Base-by-base conservation (phyloP, 2,329 filamentous ascomycete genomes). In the Lecanicillium sp. region DNA sequence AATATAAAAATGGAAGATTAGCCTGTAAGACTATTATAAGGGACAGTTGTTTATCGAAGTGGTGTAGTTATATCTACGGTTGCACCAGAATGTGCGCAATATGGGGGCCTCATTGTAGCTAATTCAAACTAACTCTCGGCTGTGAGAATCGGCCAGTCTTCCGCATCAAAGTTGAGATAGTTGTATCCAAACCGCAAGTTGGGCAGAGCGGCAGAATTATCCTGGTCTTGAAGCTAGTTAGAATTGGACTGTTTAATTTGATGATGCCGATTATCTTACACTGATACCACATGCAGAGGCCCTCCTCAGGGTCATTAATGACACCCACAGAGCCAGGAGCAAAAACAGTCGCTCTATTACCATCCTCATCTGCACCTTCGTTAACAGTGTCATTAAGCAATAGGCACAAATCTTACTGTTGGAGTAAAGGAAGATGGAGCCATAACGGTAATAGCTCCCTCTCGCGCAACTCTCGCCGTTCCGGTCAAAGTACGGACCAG, bases 1-100 rank as follows among this genome's bases (percentile, higher is more conserved):
- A 6, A 25, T 11, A 25, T 25, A 33, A 51, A 37, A 25, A 28
- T 25, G 22, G 22, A 25, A 25, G 22, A 25, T 7, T 25, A 25
- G 22, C 6, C 20, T 13, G 17, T 20, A 16, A 17, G 16, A 13
- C 30, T 31, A n/a, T 4, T 4, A n/a, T 30, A 9, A 14, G 19
- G 16, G 13, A 39, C 13, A 5, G 5, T 31, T 9, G n/a, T 13
- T 33, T n/a, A n/a, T n/a, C n/a, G n/a, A n/a, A n/a, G n/a, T n/a
- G n/a, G n/a, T n/a, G n/a, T n/a, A n/a, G n/a, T n/a, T n/a, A n/a
- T n/a, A n/a, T n/a, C n/a, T n/a, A n/a, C n/a, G n/a, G n/a, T n/a
- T n/a, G n/a, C n/a, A n/a, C n/a, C n/a, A n/a, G n/a, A n/a, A n/a
- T n/a, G n/a, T n/a, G n/a, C n/a, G n/a, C n/a, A n/a, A n/a, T n/a